A percentile compares a stretch with the other conserved stretches of the same genome.
phyloP scores from a whole-genome alignment of 495 filamentous ascomycete species.

The Xylaria castorea region DNA sequence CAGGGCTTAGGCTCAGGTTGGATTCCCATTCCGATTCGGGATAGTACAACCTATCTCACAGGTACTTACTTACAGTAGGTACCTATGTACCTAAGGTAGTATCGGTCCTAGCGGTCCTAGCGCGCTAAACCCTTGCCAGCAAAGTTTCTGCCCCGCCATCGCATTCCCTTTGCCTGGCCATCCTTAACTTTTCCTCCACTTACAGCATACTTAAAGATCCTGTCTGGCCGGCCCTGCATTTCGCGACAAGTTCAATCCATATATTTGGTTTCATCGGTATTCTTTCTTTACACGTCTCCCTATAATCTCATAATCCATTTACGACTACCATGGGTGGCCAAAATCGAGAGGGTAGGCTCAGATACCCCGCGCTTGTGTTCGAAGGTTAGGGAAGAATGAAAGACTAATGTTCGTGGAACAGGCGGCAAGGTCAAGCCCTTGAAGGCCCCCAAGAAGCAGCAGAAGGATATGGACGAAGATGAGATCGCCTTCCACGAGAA shows the following conservation, averaged over 20 bases:
- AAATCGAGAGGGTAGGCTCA: slow-evolving; percentile 67
- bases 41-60: no score
- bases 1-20: no score
- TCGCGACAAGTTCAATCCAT: slow-evolving; percentile 15
- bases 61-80: no score
- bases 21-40: no score
- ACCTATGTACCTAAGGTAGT: neutral
- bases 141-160: slow-evolving; percentile 26
- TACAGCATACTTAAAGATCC: neutral
- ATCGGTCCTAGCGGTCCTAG: neutral
- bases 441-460: slow-evolving; percentile 79
- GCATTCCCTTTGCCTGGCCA: neutral
- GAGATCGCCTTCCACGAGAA: slow-evolving; percentile 77
- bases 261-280: slow-evolving; percentile 1
- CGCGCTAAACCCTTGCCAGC: slow-evolving; percentile 6
- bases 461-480: slow-evolving; percentile 78
- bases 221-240: neutral
- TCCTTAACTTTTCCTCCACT: neutral
- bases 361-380: neutral
- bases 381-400: slow-evolving; percentile 11
- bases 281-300: neutral
- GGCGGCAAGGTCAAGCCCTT: slow-evolving; percentile 87
- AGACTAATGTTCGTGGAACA: slow-evolving; percentile 43
- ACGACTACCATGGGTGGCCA: slow-evolving; percentile 64
- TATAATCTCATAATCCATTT: neutral